Evolutionary conservation across 164 flowering plant species (phyloP).

Genomic region (Dillenia turbinata): DNA sequence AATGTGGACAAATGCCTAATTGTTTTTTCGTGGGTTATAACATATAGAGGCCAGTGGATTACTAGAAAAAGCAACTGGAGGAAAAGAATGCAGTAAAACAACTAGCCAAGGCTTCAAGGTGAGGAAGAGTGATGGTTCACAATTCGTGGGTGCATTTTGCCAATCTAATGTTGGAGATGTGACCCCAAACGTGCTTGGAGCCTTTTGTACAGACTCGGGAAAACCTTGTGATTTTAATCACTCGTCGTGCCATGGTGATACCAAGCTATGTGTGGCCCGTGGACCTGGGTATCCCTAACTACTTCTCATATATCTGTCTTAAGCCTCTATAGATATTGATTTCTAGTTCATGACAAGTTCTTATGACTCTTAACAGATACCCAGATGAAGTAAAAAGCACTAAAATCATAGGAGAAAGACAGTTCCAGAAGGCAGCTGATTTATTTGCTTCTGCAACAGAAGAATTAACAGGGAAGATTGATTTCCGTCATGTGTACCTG

Average conservation of each 20-base stretch:
- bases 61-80: conserved; percentile 37
- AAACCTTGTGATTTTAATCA: conserved; percentile 58
- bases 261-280: conserved; percentile 52
- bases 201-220: conserved; percentile 52
- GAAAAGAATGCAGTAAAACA: conserved; percentile 25
- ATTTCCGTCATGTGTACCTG: conserved; percentile 43
- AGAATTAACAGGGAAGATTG: conserved; percentile 41
- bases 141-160: conserved; percentile 62
- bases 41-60: conserved; percentile 12
- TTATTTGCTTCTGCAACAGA: conserved; percentile 40
- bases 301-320: background rate
- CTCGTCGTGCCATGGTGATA: conserved; percentile 48
- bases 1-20: too few species aligned
- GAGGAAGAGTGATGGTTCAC: conserved; percentile 36
- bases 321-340: background rate
- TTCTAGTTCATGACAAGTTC: background rate
- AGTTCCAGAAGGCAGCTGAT: conserved; percentile 43
- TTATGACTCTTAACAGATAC: conserved; percentile 28
- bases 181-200: conserved; percentile 61
- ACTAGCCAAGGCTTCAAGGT: conserved; percentile 39
- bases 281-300: conserved; percentile 49
- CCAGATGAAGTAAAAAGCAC: conserved; percentile 67
- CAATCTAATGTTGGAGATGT: conserved; percentile 73
- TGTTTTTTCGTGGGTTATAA: too few species aligned
- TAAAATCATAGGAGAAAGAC: conserved; percentile 58